A percentile compares a stretch with the other conserved stretches of the same genome.
phyloP scores from a whole-genome alignment of 2,329 filamentous ascomycete species.

The Ilyonectria destructans region DNA sequence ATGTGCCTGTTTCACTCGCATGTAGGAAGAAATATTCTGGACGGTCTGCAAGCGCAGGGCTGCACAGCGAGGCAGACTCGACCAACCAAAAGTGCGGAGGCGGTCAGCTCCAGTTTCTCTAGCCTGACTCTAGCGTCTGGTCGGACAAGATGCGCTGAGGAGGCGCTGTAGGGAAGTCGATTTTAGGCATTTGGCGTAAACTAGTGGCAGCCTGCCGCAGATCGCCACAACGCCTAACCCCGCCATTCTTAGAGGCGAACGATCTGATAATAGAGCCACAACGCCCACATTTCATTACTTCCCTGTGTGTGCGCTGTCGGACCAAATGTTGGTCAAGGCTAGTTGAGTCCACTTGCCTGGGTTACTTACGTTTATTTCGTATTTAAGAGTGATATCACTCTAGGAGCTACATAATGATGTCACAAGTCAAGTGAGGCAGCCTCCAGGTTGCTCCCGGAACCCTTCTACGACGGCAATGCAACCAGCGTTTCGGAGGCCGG shows the following conservation, averaged over 20 bases:
- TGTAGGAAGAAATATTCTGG: neutral
- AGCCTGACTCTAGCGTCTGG: no score
- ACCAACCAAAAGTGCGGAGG: neutral
- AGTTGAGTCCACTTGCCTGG: no score
- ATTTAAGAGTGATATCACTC: no score
- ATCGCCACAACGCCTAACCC: neutral
- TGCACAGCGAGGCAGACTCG: constrained; percentile 4
- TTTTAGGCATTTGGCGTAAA: constrained; percentile 10
- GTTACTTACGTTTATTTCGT: no score
- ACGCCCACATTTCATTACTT: neutral
- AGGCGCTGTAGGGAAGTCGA: neutral
- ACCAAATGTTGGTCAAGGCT: no score
- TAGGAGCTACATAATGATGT: no score
- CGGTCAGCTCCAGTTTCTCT: no score
- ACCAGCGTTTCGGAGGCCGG: neutral
- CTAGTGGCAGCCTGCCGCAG: neutral
- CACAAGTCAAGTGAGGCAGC: neutral
- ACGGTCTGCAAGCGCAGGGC: neutral
- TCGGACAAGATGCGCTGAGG: no score
- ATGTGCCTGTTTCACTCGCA: neutral
- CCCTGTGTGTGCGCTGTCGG: no score
- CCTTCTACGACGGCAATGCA: neutral
- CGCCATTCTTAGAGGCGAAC: neutral
- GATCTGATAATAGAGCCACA: neutral
- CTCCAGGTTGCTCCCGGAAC: neutral